Percentiles rank a stretch among this genome's conserved stretches.
Evolutionary conservation across 2,329 filamentous ascomycete species (phyloP).

Genomic region (Aspergillus ochraceoroseus): DNA sequence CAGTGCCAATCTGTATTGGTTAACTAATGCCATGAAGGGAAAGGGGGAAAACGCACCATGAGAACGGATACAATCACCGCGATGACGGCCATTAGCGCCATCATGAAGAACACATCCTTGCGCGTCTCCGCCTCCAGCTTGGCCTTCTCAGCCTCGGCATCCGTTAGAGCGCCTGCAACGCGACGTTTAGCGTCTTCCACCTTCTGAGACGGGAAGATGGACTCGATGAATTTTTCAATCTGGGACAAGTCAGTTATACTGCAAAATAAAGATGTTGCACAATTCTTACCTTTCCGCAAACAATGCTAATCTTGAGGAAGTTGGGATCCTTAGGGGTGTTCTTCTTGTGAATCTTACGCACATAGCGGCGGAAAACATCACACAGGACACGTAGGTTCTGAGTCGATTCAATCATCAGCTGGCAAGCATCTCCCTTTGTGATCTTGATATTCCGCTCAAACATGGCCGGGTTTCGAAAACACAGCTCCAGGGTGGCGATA

Average conservation of each 20-base stretch:
- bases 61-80: slow-evolving; percentile 65
- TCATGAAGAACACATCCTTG: slow-evolving; percentile 58
- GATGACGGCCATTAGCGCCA: slow-evolving; percentile 65
- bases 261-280: background rate
- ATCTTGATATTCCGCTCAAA: slow-evolving; percentile 92
- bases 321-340: slow-evolving; percentile 91
- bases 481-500: slow-evolving; percentile 85
- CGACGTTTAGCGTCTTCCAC: slow-evolving; percentile 52
- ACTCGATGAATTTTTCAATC: slow-evolving; percentile 95
- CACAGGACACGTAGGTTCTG: slow-evolving; percentile 81
- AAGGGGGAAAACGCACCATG: slow-evolving; percentile 62
- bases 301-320: slow-evolving; percentile 84
- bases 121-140: slow-evolving; percentile 48
- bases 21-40: background rate
- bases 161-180: slow-evolving; percentile 52
- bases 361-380: slow-evolving; percentile 73
- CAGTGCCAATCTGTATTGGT: slow-evolving; percentile 60
- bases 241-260: slow-evolving; percentile 35
- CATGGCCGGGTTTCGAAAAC: slow-evolving; percentile 85
- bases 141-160: slow-evolving; percentile 53
- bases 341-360: slow-evolving; percentile 80
- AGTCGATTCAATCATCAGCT: slow-evolving; percentile 85
- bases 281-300: slow-evolving; percentile 69
- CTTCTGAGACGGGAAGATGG: slow-evolving; percentile 80
- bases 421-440: slow-evolving; percentile 87